Percentiles rank a stretch among this genome's conserved stretches.
These are phyloP conservation scores for Staphylotrichum tortipilum DNA, from an alignment of 495 filamentous ascomycete genomes.

Conservation along the genomic window DNA sequence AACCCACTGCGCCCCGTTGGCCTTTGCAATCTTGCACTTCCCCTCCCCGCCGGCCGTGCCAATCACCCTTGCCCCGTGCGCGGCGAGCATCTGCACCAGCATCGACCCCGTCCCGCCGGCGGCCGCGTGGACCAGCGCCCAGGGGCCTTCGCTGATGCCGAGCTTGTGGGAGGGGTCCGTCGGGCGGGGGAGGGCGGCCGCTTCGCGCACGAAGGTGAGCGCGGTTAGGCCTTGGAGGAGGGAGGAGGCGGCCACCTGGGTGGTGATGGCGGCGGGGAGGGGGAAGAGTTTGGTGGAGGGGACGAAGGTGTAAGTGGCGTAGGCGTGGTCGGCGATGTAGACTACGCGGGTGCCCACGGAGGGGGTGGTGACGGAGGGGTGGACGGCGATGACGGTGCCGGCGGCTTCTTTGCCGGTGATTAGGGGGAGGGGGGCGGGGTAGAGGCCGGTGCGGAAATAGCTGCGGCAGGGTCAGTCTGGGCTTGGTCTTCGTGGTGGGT, in stretches of 20 bases:
- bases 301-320: slow-evolving; percentile 67
- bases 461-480: slow-evolving; percentile 25
- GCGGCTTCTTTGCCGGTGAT: slow-evolving; percentile 79
- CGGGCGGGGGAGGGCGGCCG: slow-evolving; percentile 46
- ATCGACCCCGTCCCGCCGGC: slow-evolving; percentile 80
- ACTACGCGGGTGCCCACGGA: slow-evolving; percentile 54
- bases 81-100: slow-evolving; percentile 65
- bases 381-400: slow-evolving; percentile 33
- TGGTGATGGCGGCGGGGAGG: slow-evolving; percentile 54
- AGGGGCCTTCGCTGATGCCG: slow-evolving; percentile 48
- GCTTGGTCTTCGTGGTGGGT: neutral
- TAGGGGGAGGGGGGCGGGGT: slow-evolving; percentile 59
- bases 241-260: slow-evolving; percentile 57
- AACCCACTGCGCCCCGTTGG: slow-evolving; percentile 60
- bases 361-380: slow-evolving; percentile 23
- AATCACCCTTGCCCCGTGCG: slow-evolving; percentile 70
- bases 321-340: slow-evolving; percentile 52
- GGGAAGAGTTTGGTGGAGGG: slow-evolving; percentile 48
- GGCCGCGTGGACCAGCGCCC: slow-evolving; percentile 82
- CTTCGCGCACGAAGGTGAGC: slow-evolving; percentile 70
- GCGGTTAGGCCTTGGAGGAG: slow-evolving; percentile 84
- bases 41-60: slow-evolving; percentile 68
- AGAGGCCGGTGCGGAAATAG: slow-evolving; percentile 88
- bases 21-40: slow-evolving; percentile 63
- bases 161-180: slow-evolving; percentile 26